Conservation (phyloP, 2,329 filamentous ascomycete species). For the Aureobasidium mangrovei region DNA sequence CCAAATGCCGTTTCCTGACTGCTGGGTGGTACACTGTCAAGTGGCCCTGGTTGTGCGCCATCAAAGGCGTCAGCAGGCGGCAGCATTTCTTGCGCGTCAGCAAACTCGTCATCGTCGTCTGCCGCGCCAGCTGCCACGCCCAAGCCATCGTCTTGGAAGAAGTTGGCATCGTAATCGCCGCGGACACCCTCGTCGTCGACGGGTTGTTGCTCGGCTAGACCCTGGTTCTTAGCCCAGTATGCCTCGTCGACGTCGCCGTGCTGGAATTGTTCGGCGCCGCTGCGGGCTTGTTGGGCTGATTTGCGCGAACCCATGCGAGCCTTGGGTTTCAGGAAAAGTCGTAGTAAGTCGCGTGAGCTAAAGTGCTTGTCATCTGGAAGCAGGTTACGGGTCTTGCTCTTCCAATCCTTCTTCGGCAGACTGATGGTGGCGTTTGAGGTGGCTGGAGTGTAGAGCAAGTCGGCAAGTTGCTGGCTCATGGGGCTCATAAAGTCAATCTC, state of each 20-base stretch:
- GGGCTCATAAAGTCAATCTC: conserved; percentile 82
- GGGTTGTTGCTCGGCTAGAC: conserved; percentile 29
- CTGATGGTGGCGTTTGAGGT: conserved; percentile 72
- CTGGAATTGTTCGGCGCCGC: conserved; percentile 41
- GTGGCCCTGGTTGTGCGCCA: conserved; percentile 25
- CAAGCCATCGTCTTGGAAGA: conserved; percentile 84
- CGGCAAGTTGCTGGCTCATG: conserved; percentile 60
- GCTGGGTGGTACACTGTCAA: conserved; percentile 31
- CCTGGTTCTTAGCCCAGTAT: conserved; percentile 76
- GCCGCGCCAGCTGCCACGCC: conserved; percentile 55
- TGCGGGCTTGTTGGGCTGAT: conserved; percentile 37
- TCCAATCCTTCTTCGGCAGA: conserved; percentile 89
- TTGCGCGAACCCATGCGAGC: conserved; percentile 67
- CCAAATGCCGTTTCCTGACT: conserved; percentile 50
- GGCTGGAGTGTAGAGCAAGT: conserved; percentile 73
- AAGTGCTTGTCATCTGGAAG: conserved; percentile 98
- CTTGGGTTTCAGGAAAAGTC: conserved; percentile 89
- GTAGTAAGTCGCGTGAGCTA: conserved; percentile 82
- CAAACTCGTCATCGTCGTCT: conserved; percentile 68
- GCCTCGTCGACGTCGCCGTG: conserved; percentile 80
- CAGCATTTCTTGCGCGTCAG: conserved; percentile 71
- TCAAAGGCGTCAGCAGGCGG: conserved; percentile 52
- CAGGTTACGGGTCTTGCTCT: conserved; percentile 83
- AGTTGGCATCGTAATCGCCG: conserved; percentile 92
- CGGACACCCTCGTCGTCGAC: conserved; percentile 42